phyloP scores from a whole-genome alignment of 1,284 basidiomycete species.

The Sporisorium reilianum region DNA sequence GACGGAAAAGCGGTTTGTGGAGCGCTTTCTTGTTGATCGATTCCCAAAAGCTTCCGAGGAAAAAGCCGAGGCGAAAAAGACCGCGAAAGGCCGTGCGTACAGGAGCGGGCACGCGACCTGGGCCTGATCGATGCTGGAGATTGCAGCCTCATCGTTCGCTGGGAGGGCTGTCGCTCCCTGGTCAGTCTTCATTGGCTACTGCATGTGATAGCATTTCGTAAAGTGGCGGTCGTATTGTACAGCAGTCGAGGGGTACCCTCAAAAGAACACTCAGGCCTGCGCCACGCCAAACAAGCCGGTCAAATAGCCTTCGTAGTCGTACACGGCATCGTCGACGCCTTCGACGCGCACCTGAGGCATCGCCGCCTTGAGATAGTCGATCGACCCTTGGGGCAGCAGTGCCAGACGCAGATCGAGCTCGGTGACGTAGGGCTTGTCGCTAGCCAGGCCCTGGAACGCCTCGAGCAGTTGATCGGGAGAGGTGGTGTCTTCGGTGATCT shows the following conservation, averaged over 20 bases:
- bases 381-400: conserved; percentile 81
- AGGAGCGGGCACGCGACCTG: neutral
- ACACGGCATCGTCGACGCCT: conserved; percentile 56
- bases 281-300: conserved; percentile 51
- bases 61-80: neutral
- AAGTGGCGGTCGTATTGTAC: conserved; percentile 14
- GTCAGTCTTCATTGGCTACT: too few relatives aligned
- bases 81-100: neutral
- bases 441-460: conserved; percentile 90
- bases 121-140: neutral
- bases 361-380: conserved; percentile 78
- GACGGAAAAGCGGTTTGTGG: neutral
- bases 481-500: conserved; percentile 95
- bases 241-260: conserved; percentile 15
- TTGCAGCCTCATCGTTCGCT: neutral
- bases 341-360: conserved; percentile 60
- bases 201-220: too few relatives aligned
- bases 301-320: conserved; percentile 62
- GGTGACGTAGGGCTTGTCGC: conserved; percentile 92
- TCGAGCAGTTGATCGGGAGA: conserved; percentile 91
- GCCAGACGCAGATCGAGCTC: conserved; percentile 91
- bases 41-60: neutral
- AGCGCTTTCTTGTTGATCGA: neutral
- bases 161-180: too few relatives aligned
- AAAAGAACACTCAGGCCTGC: conserved; percentile 9